Percentiles rank a stretch among this genome's conserved stretches.
These are phyloP conservation scores for Pestalotiopsis fici DNA, from an alignment of 2,329 filamentous ascomycete species.

Conservation along the genomic window DNA sequence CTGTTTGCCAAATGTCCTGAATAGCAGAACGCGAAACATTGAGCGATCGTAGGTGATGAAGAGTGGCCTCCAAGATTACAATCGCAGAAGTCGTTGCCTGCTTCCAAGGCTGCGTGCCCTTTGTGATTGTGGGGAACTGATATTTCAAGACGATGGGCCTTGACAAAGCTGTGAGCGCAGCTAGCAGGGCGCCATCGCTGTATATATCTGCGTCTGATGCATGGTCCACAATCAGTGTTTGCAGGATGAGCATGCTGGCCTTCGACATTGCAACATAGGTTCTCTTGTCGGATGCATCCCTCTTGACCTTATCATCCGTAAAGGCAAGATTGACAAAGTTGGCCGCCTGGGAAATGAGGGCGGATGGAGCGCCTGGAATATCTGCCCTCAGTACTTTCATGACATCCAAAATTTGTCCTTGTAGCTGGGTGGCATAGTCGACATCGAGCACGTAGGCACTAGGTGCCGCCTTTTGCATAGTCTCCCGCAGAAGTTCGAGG, in stretches of 20 bases:
- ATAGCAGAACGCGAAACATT: constrained; percentile 45
- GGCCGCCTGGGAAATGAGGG: constrained; percentile 69
- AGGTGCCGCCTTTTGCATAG: constrained; percentile 69
- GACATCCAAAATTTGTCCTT: constrained; percentile 68
- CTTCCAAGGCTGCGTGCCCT: constrained; percentile 74
- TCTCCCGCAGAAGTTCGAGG: constrained; percentile 68
- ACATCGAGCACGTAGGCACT: constrained; percentile 71
- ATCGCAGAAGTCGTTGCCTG: constrained; percentile 74
- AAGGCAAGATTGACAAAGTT: constrained; percentile 74
- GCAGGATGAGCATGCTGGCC: constrained; percentile 71
- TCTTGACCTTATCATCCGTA: constrained; percentile 33
- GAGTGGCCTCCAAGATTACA: constrained; percentile 64
- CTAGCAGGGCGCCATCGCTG: constrained; percentile 63
- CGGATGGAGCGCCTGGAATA: constrained; percentile 62
- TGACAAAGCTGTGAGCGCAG: constrained; percentile 66
- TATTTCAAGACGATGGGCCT: constrained; percentile 81
- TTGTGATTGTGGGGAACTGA: constrained; percentile 70
- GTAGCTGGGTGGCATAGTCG: constrained; percentile 72
- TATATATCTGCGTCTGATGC: constrained; percentile 69
- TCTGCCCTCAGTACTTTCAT: constrained; percentile 70
- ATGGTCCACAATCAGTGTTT: constrained; percentile 60
- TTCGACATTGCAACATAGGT: constrained; percentile 92
- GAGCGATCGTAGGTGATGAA: constrained; percentile 59
- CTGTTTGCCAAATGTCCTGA: constrained; percentile 68
- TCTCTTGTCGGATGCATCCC: constrained; percentile 51